Conservation (phyloP, 2,329 filamentous ascomycete species). For the Dactylella cylindrospora region DNA sequence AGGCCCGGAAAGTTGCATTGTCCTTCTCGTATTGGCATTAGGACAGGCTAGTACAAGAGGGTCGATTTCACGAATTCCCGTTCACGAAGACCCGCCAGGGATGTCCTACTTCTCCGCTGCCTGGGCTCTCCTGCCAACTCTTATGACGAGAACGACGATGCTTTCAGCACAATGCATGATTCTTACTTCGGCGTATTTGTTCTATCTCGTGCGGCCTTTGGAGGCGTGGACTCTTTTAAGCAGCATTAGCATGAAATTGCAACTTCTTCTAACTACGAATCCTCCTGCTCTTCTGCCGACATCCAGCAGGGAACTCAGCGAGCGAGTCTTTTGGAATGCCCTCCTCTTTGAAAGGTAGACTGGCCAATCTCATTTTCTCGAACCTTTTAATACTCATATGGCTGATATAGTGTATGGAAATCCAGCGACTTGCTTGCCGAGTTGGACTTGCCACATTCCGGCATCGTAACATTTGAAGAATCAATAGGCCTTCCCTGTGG, state of each 20-base stretch:
- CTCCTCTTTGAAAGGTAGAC: slow-evolving; percentile 68
- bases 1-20: slow-evolving; percentile 78
- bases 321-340: slow-evolving; percentile 82
- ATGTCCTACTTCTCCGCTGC: slow-evolving; percentile 78
- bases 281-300: slow-evolving; percentile 68
- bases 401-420: slow-evolving; percentile 44
- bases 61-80: slow-evolving; percentile 71
- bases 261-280: slow-evolving; percentile 69
- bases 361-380: slow-evolving; percentile 44
- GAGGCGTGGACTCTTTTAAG: slow-evolving; percentile 81
- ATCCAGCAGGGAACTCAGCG: slow-evolving; percentile 70
- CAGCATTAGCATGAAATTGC: slow-evolving; percentile 77
- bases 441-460: slow-evolving; percentile 77
- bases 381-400: slow-evolving; percentile 37
- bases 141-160: slow-evolving; percentile 79
- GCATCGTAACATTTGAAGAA: slow-evolving; percentile 79
- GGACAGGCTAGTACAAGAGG: slow-evolving; percentile 74
- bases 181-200: slow-evolving; percentile 76
- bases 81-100: slow-evolving; percentile 71
- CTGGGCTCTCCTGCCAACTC: slow-evolving; percentile 72
- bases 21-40: slow-evolving; percentile 73
- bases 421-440: slow-evolving; percentile 71
- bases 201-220: slow-evolving; percentile 77
- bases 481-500: slow-evolving; percentile 74
- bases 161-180: slow-evolving; percentile 78